These are phyloP conservation scores for Penicillium janthinellum DNA, from an alignment of 2,329 filamentous ascomycete species.

Conservation along the genomic window DNA sequence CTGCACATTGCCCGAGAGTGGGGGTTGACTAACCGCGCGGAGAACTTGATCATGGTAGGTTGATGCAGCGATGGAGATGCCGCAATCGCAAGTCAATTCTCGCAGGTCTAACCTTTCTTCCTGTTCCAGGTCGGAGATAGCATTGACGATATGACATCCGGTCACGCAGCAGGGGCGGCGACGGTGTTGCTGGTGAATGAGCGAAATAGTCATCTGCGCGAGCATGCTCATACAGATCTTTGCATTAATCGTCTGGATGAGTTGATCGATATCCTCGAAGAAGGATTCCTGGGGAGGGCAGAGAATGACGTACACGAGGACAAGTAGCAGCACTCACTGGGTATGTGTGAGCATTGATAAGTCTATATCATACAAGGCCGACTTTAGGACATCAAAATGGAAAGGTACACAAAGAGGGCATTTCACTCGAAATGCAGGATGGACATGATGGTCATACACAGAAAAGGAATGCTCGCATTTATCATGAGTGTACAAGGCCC, in stretches of 20 bases:
- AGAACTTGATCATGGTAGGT: slow-evolving; percentile 43
- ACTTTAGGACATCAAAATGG: neutral
- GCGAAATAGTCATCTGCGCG: slow-evolving; percentile 70
- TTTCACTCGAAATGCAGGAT: neutral
- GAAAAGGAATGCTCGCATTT: neutral
- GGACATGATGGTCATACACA: neutral
- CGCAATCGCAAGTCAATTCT: neutral
- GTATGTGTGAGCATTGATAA: no score
- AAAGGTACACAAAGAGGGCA: neutral
- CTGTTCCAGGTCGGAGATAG: slow-evolving; percentile 64
- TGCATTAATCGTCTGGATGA: slow-evolving; percentile 74
- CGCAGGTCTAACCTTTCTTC: neutral
- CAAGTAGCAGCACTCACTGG: neutral
- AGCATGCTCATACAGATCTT: slow-evolving; percentile 76
- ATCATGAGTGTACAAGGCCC: neutral
- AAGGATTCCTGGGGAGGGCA: slow-evolving; percentile 65
- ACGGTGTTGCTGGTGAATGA: slow-evolving; percentile 87
- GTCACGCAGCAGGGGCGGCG: slow-evolving; percentile 77
- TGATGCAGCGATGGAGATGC: neutral
- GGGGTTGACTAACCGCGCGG: slow-evolving; percentile 59
- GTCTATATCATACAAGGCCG: neutral
- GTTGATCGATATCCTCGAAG: slow-evolving; percentile 71
- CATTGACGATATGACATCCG: slow-evolving; percentile 91
- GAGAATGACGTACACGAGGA: slow-evolving; percentile 21
- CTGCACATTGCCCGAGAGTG: slow-evolving; percentile 79